phyloP scores from a whole-genome alignment of 2,329 filamentous ascomycete genomes.

The Cordyceps cicadae region DNA sequence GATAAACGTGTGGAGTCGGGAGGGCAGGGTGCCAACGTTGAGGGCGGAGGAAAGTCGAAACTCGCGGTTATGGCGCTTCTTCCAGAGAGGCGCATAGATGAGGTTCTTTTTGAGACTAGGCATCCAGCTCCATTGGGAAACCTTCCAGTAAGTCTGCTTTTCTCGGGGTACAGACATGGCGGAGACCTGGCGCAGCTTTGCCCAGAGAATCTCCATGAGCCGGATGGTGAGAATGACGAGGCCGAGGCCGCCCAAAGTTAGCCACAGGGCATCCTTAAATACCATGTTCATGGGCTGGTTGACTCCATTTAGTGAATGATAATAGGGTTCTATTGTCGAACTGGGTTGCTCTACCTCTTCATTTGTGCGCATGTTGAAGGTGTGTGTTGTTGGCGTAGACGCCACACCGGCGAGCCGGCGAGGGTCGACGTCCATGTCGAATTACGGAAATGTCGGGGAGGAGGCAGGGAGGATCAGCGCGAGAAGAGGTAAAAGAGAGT shows the following conservation, averaged over 20 bases:
- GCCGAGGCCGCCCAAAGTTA: slow-evolving; percentile 49
- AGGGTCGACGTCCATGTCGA: slow-evolving; percentile 21
- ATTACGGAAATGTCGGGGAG: neutral
- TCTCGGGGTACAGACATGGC: slow-evolving; percentile 46
- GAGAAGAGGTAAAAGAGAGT: slow-evolving; percentile 2
- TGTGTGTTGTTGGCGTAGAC: slow-evolving; percentile 24
- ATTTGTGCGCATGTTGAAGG: slow-evolving; percentile 18
- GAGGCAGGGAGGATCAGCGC: neutral
- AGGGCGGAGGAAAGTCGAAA: slow-evolving; percentile 52
- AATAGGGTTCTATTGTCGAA: slow-evolving; percentile 47
- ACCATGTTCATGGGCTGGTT: slow-evolving; percentile 50
- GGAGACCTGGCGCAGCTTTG: slow-evolving; percentile 49
- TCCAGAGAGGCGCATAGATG: slow-evolving; percentile 52
- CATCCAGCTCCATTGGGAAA: slow-evolving; percentile 51
- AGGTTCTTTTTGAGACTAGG: slow-evolving; percentile 54
- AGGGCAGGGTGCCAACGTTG: slow-evolving; percentile 56
- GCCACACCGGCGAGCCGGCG: slow-evolving; percentile 22
- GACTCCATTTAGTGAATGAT: slow-evolving; percentile 50
- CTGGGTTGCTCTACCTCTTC: slow-evolving; percentile 26
- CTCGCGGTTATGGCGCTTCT: slow-evolving; percentile 60
- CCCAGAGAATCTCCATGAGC: slow-evolving; percentile 45
- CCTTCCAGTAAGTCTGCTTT: slow-evolving; percentile 52
- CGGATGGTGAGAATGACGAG: slow-evolving; percentile 46
- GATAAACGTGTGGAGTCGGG: slow-evolving; percentile 52
- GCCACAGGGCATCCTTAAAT: slow-evolving; percentile 52